These are phyloP conservation scores for Debaryomyces sp. DNA, from an alignment of 1,139 yeast genomes.

Conservation along the genomic window DNA sequence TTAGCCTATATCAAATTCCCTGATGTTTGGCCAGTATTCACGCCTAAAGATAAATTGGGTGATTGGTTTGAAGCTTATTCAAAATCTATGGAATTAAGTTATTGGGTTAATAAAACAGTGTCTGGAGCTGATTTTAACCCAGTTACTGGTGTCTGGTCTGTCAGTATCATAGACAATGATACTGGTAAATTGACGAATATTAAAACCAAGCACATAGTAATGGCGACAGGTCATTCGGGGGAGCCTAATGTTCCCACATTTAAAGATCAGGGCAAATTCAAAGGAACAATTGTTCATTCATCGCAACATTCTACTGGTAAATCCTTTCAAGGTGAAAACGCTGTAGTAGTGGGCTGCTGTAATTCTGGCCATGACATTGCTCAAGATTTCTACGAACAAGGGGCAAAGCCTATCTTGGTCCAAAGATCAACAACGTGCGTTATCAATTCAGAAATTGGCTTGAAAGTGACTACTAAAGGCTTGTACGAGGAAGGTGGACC, in stretches of 20 bases:
- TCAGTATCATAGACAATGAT: conserved; percentile 26
- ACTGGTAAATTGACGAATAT: conserved; percentile 15
- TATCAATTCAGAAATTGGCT: conserved; percentile 36
- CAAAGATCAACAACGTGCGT: conserved; percentile 49
- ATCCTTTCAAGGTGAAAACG: conserved; percentile 39
- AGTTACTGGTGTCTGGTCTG: conserved; percentile 30
- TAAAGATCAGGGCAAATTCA: conserved; percentile 35
- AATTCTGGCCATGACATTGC: conserved; percentile 49
- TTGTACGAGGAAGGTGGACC: conserved; percentile 41
- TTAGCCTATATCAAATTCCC: conserved; percentile 41
- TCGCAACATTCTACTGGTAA: conserved; percentile 42
- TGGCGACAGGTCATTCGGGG: conserved; percentile 48
- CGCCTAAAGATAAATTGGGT: conserved; percentile 47
- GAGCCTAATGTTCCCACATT: conserved; percentile 44
- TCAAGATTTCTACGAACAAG: conserved; percentile 47
- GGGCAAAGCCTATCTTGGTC: conserved; percentile 43
- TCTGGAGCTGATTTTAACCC: conserved; percentile 32
- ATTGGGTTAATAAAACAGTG: conserved; percentile 36
- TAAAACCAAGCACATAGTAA: conserved; percentile 14
- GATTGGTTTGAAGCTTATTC: conserved; percentile 44
- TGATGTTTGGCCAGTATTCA: conserved; percentile 43
- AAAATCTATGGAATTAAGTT: conserved; percentile 39
- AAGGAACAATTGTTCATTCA: conserved; percentile 42
- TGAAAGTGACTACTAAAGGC: conserved; percentile 28
- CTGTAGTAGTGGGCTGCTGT: conserved; percentile 46